Conservation (phyloP, 441 rosid genomes). For the Cnidoscolus chayamansa region DNA sequence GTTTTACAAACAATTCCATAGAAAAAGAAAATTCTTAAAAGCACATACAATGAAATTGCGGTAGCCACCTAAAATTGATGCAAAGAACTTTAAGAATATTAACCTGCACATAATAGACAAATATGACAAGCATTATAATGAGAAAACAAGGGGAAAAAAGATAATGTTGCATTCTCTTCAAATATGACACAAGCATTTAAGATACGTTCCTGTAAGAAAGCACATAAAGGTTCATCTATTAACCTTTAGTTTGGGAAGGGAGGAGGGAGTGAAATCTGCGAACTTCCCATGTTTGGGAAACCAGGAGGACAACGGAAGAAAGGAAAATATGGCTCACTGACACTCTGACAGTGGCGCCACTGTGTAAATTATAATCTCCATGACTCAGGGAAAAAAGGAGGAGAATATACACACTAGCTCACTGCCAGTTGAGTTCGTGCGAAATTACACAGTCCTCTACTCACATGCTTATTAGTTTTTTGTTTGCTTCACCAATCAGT, state of each 20-base stretch:
- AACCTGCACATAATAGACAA: slow-evolving; percentile 41
- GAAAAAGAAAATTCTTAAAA: slow-evolving; percentile 14
- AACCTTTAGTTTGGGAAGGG: not conserved
- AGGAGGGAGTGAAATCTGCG: not conserved
- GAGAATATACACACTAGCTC: not conserved
- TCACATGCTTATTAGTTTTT: not conserved
- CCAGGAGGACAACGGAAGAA: not conserved
- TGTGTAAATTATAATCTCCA: not conserved
- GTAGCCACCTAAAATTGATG: slow-evolving; percentile 69
- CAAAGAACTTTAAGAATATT: slow-evolving; percentile 89
- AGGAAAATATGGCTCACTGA: not conserved
- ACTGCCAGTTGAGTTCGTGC: not conserved
- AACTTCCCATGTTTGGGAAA: not conserved
- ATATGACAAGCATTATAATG: not conserved
- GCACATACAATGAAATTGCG: slow-evolving; percentile 92
- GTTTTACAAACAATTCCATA: slow-evolving; percentile 7
- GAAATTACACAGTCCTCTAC: not conserved
- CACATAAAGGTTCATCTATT: not conserved
- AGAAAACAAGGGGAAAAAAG: not conserved
- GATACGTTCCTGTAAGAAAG: not conserved
- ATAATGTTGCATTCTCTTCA: not conserved
- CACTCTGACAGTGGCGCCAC: not conserved
- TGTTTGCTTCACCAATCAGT: not conserved
- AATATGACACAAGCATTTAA: slow-evolving; percentile 11
- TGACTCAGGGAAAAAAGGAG: not conserved